Conservation (phyloP, 164 flowering plant genomes). For the Vitis rotundifolia region DNA sequence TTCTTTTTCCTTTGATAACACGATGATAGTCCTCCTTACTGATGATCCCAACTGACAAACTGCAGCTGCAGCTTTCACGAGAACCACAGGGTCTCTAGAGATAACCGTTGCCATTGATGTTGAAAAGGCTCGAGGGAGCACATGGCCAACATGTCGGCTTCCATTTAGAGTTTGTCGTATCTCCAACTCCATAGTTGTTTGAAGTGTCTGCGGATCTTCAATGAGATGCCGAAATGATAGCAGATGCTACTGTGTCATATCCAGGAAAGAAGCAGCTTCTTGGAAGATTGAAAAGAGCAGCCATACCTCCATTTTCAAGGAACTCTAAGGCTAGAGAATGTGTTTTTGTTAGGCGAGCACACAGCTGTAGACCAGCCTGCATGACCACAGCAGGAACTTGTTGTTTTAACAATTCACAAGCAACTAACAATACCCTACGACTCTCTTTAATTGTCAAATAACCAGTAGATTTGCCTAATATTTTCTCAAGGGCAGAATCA, state of each 20-base stretch:
- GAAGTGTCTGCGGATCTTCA: constrained; percentile 95
- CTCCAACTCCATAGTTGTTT: constrained; percentile 92
- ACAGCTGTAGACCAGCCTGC: constrained; percentile 88
- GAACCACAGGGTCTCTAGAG: constrained; percentile 79
- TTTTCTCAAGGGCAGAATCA: constrained; percentile 48
- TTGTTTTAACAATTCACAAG: constrained; percentile 70
- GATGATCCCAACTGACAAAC: constrained; percentile 86
- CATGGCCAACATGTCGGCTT: constrained; percentile 54
- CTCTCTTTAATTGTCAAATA: constrained; percentile 77
- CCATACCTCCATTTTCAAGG: constrained; percentile 81
- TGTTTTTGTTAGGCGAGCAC: constrained; percentile 86
- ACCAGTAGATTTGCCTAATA: constrained; percentile 80
- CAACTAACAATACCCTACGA: constrained; percentile 49
- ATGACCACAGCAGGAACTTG: constrained; percentile 74
- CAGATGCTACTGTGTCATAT: constrained; percentile 76
- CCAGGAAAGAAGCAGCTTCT: constrained; percentile 81
- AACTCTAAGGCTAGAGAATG: constrained; percentile 75
- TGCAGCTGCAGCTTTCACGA: constrained; percentile 79
- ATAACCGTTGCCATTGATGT: constrained; percentile 88
- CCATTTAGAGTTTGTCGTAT: constrained; percentile 74
- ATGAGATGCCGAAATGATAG: constrained; percentile 86
- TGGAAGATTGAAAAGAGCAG: constrained; percentile 73
- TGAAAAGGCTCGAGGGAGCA: constrained; percentile 58
- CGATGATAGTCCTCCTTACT: constrained; percentile 67
- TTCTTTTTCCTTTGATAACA: constrained; percentile 73